Evolutionary conservation across 805 yeast genomes (phyloP).

Genomic region (Danielia reshetovae): DNA sequence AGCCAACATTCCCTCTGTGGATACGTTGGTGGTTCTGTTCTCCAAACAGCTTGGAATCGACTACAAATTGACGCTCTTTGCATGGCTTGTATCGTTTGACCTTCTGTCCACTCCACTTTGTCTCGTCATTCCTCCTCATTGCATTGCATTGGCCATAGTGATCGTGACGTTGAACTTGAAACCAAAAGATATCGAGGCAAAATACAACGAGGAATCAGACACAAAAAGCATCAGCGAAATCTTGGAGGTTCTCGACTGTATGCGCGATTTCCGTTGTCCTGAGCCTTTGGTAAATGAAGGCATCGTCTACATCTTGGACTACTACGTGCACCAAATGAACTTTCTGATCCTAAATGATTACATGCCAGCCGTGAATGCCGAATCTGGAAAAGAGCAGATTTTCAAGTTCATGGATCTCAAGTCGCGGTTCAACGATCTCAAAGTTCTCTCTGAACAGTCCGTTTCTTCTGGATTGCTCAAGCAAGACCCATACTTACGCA

Average conservation of each 20-base stretch:
- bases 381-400: constrained; percentile 43
- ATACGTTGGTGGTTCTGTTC: constrained; percentile 60
- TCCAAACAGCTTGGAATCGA: constrained; percentile 47
- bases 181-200: constrained; percentile 25
- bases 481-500: constrained; percentile 44
- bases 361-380: constrained; percentile 32
- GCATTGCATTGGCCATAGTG: constrained; percentile 65
- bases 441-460: constrained; percentile 28
- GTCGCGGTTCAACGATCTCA: constrained; percentile 38
- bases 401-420: constrained; percentile 44
- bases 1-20: constrained; percentile 41
- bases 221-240: constrained; percentile 17
- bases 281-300: constrained; percentile 47
- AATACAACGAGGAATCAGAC: constrained; percentile 17
- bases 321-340: constrained; percentile 55
- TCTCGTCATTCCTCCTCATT: constrained; percentile 69
- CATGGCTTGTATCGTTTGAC: constrained; percentile 80
- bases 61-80: constrained; percentile 46
- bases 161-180: constrained; percentile 54
- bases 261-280: constrained; percentile 37
- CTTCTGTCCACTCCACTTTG: constrained; percentile 64
- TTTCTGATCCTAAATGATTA: constrained; percentile 46
- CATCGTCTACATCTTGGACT: constrained; percentile 54
- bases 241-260: constrained; percentile 31
- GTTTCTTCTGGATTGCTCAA: constrained; percentile 26